Evolutionary conservation across 441 rosid genomes (phyloP), one percentile per base, ranked within the genome.

Genomic region (Kokia cookei): DNA sequence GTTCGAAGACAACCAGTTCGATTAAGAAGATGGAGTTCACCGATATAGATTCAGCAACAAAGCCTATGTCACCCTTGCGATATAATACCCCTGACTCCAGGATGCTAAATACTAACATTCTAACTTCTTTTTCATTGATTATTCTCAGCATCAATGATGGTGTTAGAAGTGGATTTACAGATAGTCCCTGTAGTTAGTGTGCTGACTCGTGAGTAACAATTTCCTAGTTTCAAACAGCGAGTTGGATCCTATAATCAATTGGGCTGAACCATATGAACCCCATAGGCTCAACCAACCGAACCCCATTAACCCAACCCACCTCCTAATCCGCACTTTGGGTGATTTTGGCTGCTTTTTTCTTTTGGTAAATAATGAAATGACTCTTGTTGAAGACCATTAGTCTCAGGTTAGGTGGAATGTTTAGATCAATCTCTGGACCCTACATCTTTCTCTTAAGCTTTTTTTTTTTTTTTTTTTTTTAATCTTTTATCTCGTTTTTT

Each of bases 51-150:
- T 77, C 81, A 2, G 61, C 76, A 63, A 87, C 97, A 83, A 81
- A 78, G 35, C 96, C 96, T 64, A 79, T 93, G 4, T 87, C 98
- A 66, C 95, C 92, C n/a, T 77, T 92, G 87, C 59, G 77, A 72
- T 77, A 74, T 45, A 90, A 45, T 45, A 45, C 13, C 50, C 50
- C 50, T 45, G 50, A 45, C 13, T 45, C 50, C 13, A 45, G 50
- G 13, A 45, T 45, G 45, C 45, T 19, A 19, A 19, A 19, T 32
- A 6, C 37, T 32, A 32, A 32, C 37, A 32, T 32, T 67, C 62
- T 64, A 5, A 64, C 73, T 48, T 19, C 37, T n/a, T 47, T 26
- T 65, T 42, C 40, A 50, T 15, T 37, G 63, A 9, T 37, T 51
- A 48, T 57, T 68, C 63, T n/a, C 57, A 63, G 62, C 7, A 47